phyloP scores from a whole-genome alignment of 768 basidiomycete genomes.

The Russula sp. region DNA sequence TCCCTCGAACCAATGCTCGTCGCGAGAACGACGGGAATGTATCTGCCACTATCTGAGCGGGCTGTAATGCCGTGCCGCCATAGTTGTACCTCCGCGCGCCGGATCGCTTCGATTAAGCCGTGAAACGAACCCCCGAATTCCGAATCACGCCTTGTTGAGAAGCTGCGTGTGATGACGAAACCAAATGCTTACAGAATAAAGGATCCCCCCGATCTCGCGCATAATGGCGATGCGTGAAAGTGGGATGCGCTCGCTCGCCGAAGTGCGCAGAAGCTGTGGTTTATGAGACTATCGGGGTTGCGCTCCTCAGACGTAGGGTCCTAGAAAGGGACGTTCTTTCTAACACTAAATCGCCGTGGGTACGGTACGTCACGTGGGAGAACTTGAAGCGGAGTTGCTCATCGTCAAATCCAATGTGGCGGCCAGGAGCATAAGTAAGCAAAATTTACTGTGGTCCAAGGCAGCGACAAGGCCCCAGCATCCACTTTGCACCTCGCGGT shows the following conservation, averaged over 20 bases:
- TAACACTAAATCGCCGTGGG: constrained; percentile 44
- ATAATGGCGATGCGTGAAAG: constrained; percentile 71
- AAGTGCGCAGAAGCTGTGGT: constrained; percentile 37
- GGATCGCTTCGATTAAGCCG: not conserved
- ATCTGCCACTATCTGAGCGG: no score
- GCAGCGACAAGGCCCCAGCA: constrained; percentile 87
- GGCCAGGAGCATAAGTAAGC: not conserved
- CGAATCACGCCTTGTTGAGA: not conserved
- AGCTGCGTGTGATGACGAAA: not conserved
- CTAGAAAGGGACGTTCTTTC: constrained; percentile 71
- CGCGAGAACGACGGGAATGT: no score
- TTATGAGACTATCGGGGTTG: constrained; percentile 51
- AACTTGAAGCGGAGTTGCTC: not conserved
- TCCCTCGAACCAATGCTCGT: no score
- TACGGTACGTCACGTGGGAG: no score
- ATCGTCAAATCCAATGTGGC: no score
- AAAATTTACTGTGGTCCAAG: constrained; percentile 28
- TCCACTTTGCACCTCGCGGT: no score
- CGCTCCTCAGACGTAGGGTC: constrained; percentile 69
- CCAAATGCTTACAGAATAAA: constrained; percentile 35
- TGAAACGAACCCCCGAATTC: constrained; percentile 20
- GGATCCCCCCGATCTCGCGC: constrained; percentile 65
- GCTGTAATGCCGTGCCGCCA: constrained; percentile 2
- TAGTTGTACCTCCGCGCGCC: constrained; percentile 3
- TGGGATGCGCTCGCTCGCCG: constrained; percentile 60